phyloP scores from a whole-genome alignment of 164 flowering plant species.

The Aristolochia contorta region DNA sequence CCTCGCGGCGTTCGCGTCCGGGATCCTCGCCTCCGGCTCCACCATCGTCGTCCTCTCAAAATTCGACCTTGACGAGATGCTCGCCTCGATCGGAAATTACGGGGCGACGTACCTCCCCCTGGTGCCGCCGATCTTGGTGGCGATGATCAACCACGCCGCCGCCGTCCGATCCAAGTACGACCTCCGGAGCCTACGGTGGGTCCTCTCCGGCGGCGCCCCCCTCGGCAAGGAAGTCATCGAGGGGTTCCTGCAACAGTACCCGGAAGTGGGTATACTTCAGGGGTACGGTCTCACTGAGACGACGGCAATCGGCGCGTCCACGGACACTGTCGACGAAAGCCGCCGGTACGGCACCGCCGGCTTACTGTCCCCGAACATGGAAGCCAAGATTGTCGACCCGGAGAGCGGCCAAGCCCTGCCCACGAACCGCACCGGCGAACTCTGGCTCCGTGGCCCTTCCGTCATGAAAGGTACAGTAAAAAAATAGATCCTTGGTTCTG shows the following conservation, averaged over 20 bases:
- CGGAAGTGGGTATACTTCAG: constrained; percentile 53
- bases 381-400: constrained; percentile 75
- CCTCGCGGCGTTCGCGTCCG: constrained; percentile 45
- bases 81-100: constrained; percentile 31
- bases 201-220: constrained; percentile 81
- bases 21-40: constrained; percentile 43
- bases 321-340: constrained; percentile 78
- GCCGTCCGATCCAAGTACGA: constrained; percentile 36
- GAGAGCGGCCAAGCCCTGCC: constrained; percentile 43
- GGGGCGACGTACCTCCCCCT: constrained; percentile 42
- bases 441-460: constrained; percentile 75
- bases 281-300: constrained; percentile 95
- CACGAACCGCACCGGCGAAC: constrained; percentile 75
- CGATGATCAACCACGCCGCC: constrained; percentile 33
- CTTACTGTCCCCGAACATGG: constrained; percentile 52
- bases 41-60: constrained; percentile 45
- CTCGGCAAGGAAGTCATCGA: constrained; percentile 75
- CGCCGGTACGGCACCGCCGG: constrained; percentile 80
- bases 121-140: constrained; percentile 59
- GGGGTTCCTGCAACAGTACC: constrained; percentile 57
- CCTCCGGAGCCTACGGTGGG: constrained; percentile 34
- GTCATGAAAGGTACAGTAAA: constrained; percentile 94
- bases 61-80: constrained; percentile 53
- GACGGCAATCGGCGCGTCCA: constrained; percentile 76
- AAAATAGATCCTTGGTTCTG: no score